Base-by-base conservation (phyloP, 345 rosid species). In the Gossypium arboreum region DNA sequence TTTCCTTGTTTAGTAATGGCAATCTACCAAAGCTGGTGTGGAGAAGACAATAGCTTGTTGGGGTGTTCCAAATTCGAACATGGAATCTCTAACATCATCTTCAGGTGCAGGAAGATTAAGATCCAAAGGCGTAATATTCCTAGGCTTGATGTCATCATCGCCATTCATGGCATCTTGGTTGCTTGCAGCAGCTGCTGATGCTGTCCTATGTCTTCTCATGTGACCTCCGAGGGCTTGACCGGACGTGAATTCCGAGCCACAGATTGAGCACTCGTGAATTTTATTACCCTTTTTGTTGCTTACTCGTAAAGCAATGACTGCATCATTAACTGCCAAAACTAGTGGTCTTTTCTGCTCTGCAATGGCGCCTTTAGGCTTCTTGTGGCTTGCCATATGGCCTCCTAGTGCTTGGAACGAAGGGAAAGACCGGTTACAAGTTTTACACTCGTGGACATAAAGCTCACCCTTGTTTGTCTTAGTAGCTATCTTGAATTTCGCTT, bases 221-320 rank as follows among this genome's bases (percentile, higher is more conserved):
- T 96, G 99, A 11, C 99, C 98, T 1, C 99, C 99, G 3, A 96
- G 87, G 2, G 99, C 99, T 84, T 96, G 99, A 2, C 99, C 99
- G 0, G 98, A 93, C 12, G 81, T 77, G 78, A 96, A 96, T 79
- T 91, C 97, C 3, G 97, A 86, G 17, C 99, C 98, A 13, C 99
- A 93, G 55, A 93, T 86, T n/a, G 87, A 90, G 79, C 99, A 96
- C 88, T 88, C 99, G 64, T 96, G 99, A 80, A 89, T 85, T 81
- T 91, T 59, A 34, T 24, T 79, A 73, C 78, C 79, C 73, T 73
- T 68, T 55, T 34, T 75, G 71, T 44, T 71, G 74, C 69, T 81
- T 76, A 75, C 43, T 76, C 79, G 87, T 12, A 85, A 73, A 82
- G 86, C 76, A 71, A 80, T 83, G 77, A 83, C 44, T 25, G 65